A percentile compares a stretch with the other conserved stretches of the same genome.
These are phyloP conservation scores for Botryotinia globosa DNA, from an alignment of 2,329 filamentous ascomycete genomes.

Conservation along the genomic window DNA sequence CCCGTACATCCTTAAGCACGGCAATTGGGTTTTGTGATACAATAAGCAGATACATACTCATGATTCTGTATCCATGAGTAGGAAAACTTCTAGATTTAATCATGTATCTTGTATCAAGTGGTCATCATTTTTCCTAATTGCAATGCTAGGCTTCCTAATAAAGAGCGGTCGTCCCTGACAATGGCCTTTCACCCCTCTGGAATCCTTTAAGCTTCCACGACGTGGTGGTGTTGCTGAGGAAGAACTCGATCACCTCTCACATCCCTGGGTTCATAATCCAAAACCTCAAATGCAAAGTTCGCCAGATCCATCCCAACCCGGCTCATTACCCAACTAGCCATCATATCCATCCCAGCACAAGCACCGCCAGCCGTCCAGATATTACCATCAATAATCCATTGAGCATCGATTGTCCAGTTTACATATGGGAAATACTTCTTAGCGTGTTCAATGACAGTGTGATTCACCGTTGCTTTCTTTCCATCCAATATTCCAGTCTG, in stretches of 20 bases:
- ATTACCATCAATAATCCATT: conserved; percentile 47
- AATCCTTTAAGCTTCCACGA: background rate
- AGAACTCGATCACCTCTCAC: conserved; percentile 38
- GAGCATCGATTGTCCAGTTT: conserved; percentile 43
- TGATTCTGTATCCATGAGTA: background rate
- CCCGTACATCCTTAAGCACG: background rate
- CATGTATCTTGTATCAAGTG: background rate
- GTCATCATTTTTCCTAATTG: rapidly evolving
- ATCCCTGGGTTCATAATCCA: conserved; percentile 35
- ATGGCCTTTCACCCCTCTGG: background rate
- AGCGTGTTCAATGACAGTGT: conserved; percentile 37
- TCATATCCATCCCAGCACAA: conserved; percentile 44
- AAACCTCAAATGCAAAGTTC: conserved; percentile 12
- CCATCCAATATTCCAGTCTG: conserved; percentile 44
- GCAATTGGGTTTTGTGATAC: background rate
- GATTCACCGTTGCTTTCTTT: conserved; percentile 45
- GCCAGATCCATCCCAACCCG: conserved; percentile 30
- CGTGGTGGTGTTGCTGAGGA: conserved; percentile 24
- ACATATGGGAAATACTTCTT: conserved; percentile 42
- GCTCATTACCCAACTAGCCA: conserved; percentile 32
- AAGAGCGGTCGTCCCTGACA: too few relatives aligned
- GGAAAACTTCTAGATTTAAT: background rate
- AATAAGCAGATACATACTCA: too few relatives aligned
- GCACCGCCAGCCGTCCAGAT: conserved; percentile 49
- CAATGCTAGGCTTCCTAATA: background rate